A percentile compares a stretch with the other conserved stretches of the same genome.
Evolutionary conservation across 371 early-diverging fungal species (phyloP).

Genomic region (Mortierella sp.): DNA sequence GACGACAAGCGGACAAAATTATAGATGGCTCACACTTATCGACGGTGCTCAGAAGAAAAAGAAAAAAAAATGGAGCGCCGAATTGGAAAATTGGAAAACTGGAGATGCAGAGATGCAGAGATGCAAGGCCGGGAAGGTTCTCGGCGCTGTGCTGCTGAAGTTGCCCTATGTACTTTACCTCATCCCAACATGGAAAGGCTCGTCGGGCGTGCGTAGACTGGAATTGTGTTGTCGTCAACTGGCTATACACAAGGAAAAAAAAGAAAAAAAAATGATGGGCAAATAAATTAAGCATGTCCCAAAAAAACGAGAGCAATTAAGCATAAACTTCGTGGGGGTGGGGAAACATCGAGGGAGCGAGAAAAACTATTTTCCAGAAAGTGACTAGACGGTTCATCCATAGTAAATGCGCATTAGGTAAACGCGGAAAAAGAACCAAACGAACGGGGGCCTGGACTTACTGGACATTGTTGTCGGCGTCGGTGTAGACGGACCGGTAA

Average conservation of each 20-base stretch:
- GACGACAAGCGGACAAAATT: background rate
- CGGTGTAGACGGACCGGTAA: slow-evolving; percentile 83
- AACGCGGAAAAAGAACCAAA: background rate
- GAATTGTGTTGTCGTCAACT: slow-evolving; percentile 90
- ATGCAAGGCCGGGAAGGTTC: slow-evolving; percentile 11
- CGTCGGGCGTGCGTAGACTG: slow-evolving; percentile 92
- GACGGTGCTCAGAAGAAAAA: background rate
- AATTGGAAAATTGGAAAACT: background rate
- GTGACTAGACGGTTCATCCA: background rate
- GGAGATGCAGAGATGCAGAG: background rate
- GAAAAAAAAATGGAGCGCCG: slow-evolving; percentile 1
- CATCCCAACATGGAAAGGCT: slow-evolving; percentile 95
- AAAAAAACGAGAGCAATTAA: slow-evolving; percentile 13
- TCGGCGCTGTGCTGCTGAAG: slow-evolving; percentile 7
- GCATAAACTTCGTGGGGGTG: background rate
- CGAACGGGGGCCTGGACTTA: slow-evolving; percentile 22
- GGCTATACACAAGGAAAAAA: slow-evolving; percentile 12
- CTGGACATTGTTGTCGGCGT: slow-evolving; percentile 57
- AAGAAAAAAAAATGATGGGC: background rate
- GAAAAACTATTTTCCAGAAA: slow-evolving; percentile 8
- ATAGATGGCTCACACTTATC: background rate
- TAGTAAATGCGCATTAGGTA: background rate
- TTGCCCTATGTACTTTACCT: slow-evolving; percentile 53
- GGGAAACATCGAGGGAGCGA: background rate
- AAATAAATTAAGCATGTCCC: slow-evolving; percentile 13